These are phyloP conservation scores for Penicillium sp. DNA, from an alignment of 2,329 filamentous ascomycete genomes.

Conservation along the genomic window DNA sequence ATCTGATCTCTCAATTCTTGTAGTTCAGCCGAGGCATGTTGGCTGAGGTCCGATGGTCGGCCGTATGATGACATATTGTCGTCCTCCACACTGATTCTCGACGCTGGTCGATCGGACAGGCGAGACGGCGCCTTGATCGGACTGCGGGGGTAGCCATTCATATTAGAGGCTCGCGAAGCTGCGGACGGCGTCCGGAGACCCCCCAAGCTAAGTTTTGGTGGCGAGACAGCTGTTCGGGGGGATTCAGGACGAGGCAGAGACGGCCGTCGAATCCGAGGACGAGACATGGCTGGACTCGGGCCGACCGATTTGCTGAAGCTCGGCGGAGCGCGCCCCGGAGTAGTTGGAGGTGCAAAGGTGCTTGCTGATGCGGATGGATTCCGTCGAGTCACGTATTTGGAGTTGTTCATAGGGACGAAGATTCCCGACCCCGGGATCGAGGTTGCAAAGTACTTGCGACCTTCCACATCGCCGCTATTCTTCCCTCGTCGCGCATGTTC, in stretches of 20 bases:
- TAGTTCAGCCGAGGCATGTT: constrained; percentile 23
- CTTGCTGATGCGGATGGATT: constrained; percentile 34
- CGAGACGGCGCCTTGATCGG: constrained; percentile 36
- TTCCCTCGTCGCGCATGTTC: constrained; percentile 82
- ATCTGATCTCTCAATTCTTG: constrained; percentile 61
- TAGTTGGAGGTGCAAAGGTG: constrained; percentile 56
- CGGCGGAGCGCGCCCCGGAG: constrained; percentile 59
- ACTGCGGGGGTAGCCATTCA: constrained; percentile 43
- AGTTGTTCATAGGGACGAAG: constrained; percentile 82
- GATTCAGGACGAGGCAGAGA: constrained; percentile 87
- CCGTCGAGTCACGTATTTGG: constrained; percentile 56
- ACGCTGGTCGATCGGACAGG: constrained; percentile 35
- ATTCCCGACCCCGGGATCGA: constrained; percentile 76
- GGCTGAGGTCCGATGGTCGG: constrained; percentile 27
- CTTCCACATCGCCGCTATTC: constrained; percentile 93
- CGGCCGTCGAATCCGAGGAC: constrained; percentile 58
- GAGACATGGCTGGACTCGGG: constrained; percentile 63
- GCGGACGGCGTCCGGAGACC: constrained; percentile 54
- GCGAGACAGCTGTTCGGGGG: constrained; percentile 53
- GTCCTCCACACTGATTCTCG: constrained; percentile 35
- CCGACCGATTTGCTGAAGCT: constrained; percentile 89
- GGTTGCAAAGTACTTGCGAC: constrained; percentile 75
- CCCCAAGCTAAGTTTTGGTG: constrained; percentile 48
- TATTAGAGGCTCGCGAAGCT: constrained; percentile 21
- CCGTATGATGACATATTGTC: constrained; percentile 27